Evolutionary conservation across 2,329 filamentous ascomycete species (phyloP).

Genomic region (Colletotrichum siamense): DNA sequence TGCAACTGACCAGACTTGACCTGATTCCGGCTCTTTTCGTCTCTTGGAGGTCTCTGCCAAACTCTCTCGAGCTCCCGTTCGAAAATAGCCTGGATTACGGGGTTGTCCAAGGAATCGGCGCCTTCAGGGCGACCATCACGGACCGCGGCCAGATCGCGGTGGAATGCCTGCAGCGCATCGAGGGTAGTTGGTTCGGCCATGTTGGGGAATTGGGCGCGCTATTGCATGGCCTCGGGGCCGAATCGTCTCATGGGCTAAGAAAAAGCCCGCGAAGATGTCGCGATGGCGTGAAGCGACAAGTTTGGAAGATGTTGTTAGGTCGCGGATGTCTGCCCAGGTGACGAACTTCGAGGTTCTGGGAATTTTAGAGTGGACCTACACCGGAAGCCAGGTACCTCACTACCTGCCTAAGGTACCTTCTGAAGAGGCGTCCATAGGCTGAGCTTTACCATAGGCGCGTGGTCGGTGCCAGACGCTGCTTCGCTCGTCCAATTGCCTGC

Average conservation of each 20-base stretch:
- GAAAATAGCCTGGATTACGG: constrained; percentile 73
- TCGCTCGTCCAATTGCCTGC: constrained; percentile 2
- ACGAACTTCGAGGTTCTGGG: constrained; percentile 20
- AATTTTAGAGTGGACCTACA: constrained; percentile 22
- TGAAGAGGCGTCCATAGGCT: background rate
- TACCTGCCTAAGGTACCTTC: background rate
- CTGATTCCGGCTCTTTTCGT: constrained; percentile 74
- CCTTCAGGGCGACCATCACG: constrained; percentile 68
- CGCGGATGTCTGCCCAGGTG: background rate
- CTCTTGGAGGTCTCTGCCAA: constrained; percentile 78
- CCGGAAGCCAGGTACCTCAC: background rate
- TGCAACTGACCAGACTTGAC: constrained; percentile 67
- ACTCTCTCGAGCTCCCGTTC: constrained; percentile 74
- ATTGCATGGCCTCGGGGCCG: constrained; percentile 47
- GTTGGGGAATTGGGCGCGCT: constrained; percentile 41
- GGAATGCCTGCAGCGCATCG: constrained; percentile 81
- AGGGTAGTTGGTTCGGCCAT: constrained; percentile 80
- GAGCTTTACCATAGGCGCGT: background rate
- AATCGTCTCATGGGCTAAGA: constrained; percentile 14
- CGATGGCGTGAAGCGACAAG: constrained; percentile 7
- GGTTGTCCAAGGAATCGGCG: constrained; percentile 72
- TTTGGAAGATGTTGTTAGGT: background rate
- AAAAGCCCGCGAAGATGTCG: constrained; percentile 15
- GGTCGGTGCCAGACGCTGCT: background rate
- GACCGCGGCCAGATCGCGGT: constrained; percentile 82